phyloP scores from a whole-genome alignment of 2,329 filamentous ascomycete species.

The Colletotrichum paranaense region DNA sequence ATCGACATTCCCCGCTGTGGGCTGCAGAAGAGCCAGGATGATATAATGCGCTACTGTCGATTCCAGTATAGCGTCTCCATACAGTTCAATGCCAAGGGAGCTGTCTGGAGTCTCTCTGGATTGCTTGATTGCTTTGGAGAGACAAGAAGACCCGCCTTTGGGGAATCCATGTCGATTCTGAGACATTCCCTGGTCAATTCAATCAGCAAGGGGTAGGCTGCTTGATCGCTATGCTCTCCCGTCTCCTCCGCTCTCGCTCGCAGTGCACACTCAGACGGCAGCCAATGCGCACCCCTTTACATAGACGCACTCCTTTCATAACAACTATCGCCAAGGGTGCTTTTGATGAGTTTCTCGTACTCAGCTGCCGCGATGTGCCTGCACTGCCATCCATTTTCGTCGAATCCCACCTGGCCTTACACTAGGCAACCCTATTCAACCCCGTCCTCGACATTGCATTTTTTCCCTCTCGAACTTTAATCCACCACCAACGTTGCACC shows the following conservation, averaged over 20 bases:
- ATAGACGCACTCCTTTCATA: constrained; percentile 34
- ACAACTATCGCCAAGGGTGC: constrained; percentile 26
- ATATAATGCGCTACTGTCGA: constrained; percentile 5
- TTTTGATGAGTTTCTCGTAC: constrained; percentile 37
- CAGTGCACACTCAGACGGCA: constrained; percentile 10
- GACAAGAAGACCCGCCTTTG: constrained; percentile 38
- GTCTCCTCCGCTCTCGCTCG: constrained; percentile 18
- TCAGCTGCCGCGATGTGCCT: constrained; percentile 19
- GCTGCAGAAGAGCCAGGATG: constrained; percentile 36
- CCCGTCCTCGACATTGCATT: constrained; percentile 16
- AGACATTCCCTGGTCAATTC: constrained; percentile 45
- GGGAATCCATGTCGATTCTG: constrained; percentile 48
- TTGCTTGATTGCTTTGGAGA: constrained; percentile 26
- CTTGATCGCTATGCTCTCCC: constrained; percentile 22
- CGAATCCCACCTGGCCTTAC: constrained; percentile 8
- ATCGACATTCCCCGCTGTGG: constrained; percentile 43
- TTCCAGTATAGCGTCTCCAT: constrained; percentile 30
- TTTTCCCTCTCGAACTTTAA: constrained; percentile 15
- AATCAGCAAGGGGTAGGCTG: constrained; percentile 21
- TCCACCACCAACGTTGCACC: constrained; percentile 28
- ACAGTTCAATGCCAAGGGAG: constrained; percentile 30
- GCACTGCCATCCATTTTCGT: constrained; percentile 18
- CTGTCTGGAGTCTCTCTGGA: constrained; percentile 27
- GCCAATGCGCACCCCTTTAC: constrained; percentile 2
- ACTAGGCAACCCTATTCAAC: constrained; percentile 19